Base-by-base conservation (phyloP, 2,329 filamentous ascomycete genomes). In the Niveomyces coronatus region DNA sequence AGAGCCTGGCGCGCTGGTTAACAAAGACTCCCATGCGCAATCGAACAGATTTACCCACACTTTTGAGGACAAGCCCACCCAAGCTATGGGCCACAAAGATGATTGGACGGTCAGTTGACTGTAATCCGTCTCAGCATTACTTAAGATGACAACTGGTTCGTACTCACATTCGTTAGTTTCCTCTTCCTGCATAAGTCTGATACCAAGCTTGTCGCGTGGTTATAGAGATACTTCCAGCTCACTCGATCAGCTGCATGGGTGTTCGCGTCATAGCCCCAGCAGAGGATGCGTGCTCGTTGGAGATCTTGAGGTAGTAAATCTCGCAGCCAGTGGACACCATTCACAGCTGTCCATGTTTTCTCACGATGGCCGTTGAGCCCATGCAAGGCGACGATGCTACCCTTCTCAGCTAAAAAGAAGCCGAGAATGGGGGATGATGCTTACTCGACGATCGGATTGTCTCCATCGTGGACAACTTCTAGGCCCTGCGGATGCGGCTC, bases 261-360 rank as follows among this genome's bases (percentile, higher is more conserved):
- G 30, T 54, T 52, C 13, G 55, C 52, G 40, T 57, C 48, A 44
- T 62, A 61, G 34, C 58, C 57, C 41, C 49, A 62, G 35, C 39
- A 52, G 15, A 59, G 37, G 35, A 62, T 51, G 24, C 60, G 51
- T 31, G 55, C 53, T 34, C 51, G 50, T 9, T 50, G 50, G n/a
- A 61, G 41, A 24, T 56, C 48, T 4, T 39, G 19, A 1, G 53
- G 52, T 7, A 56, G 34, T 7, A 55, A 40, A 39, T 55, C 45
- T 23, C 46, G 44, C 22, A 53, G 50, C 53, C 53, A 56, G 36
- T 46, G 29, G 4, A 43, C 35, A 18, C 41, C 41, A 26, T 50
- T 52, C 13, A 31, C 31, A 4, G 45, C 45, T 11, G 32, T 47
- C 50, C 49, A 53, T 16, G 50, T 48, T 18, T 45, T 44, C 13